Base-by-base conservation (phyloP, 352 stramenopile genomes). In the Thalassiosira livingstoniorum region DNA sequence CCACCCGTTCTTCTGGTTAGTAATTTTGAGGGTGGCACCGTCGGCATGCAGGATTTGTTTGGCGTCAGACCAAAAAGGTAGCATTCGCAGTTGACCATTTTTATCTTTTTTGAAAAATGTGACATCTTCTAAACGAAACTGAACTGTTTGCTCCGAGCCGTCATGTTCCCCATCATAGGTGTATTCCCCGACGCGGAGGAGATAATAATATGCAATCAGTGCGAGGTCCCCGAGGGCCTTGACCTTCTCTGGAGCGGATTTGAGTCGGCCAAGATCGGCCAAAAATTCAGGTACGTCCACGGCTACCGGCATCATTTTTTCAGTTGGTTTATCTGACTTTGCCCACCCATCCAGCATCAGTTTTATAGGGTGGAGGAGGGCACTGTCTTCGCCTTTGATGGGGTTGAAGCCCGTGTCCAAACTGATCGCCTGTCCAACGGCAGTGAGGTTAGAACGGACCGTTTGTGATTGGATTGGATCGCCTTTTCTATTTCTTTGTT, bases 161-260 rank as follows among this genome's bases (percentile, higher is more conserved):
- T 63, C 57, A 0, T n/a, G 29, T 5, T 27, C 18, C 1, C 21
- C 31, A 13, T 79, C 65, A 0, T 25, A 25, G n/a, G 45, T 77
- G 65, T 82, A 82, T 47, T 82, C 75, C 2, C 75, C 75, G 0
- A 76, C 43, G 2, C 75, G 42, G 1, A 78, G 64, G 1, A 82
- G 55, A 45, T 63, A 82, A n/a, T 77, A 82, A 27, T 64, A 82
- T 3, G 75, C 66, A 2, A 82, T 66, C 1, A 71, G n/a, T 2
- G 39, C 25, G n/a, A 65, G 37, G 37, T 75, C 53, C 2, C 54
- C 68, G 4, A 43, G 25, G 23, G 68, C 69, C 4, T 11, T 4
- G 5, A 47, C 0, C 13, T 35, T 10, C 63, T 60, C n/a, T 27
- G 57, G 47, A 25, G 42, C 58, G 1, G 4, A 23, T 7, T 27